Base-by-base conservation (phyloP, 164 flowering plant genomes). In the Umbilicus rupestris region DNA sequence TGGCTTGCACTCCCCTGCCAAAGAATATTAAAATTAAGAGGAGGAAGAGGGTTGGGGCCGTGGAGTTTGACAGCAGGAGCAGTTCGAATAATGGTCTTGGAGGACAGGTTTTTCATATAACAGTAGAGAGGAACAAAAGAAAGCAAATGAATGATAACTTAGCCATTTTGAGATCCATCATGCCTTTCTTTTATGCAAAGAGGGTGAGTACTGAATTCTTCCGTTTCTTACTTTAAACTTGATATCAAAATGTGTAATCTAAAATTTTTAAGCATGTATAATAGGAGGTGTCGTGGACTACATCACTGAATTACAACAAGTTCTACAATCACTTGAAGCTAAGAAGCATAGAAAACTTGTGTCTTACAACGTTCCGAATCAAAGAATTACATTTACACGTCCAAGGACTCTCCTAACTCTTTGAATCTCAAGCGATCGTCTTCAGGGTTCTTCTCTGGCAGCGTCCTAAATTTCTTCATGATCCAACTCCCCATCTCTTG, bases 81-180 rank as follows among this genome's bases (percentile, higher is more conserved):
- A 7, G 37, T 7, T 35, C 52, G 52, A n/a, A 47, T 7, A 16
- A 47, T n/a, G 52, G 22, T 47, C 24, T n/a, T 3, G 24, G 8
- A 17, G 52, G 52, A 47, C 19, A 19, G 52, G 52, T 9, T n/a
- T 17, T 22, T 41, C 82, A 79, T 71, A 79, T 77, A 69, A 67
- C 73, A 4, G 77, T 79, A 7, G 82, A 79, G 45, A 69, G 82
- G 59, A 79, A 79, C 33, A 71, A 80, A 12, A 70, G 82, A 10
- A 75, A 63, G 49, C 78, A 75, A 68, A 79, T 77, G 82, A 79
- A 79, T 68, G 77, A 79, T 2, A 66, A 79, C 19, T 78, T 79
- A 31, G 31, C 78, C 35, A 73, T 62, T 11, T 70, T 79, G 37
- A 71, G 77, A 3, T 77, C 78, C 26, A 8, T 79, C 29, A 77